Base-by-base conservation (phyloP, 2,329 filamentous ascomycete genomes). In the Dothidotthia symphoricarpi region DNA sequence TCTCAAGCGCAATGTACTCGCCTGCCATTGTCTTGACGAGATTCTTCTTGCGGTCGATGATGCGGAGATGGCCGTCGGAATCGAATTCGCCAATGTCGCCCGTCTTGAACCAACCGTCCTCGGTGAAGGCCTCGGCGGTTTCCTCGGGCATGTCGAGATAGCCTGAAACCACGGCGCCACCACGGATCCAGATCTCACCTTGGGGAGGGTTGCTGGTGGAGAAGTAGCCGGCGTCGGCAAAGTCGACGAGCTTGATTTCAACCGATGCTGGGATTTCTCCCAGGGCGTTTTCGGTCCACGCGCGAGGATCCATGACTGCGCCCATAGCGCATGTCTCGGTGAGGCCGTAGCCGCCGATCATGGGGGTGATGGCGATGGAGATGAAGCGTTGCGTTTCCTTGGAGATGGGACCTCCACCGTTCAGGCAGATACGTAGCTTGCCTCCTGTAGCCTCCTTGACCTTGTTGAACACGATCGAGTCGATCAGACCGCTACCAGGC, bases 41-140 rank as follows among this genome's bases (percentile, higher is more conserved):
- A 71, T 97, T 97, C 83, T 97, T 97, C 81, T 95, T 90, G 55
- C 91, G 88, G 68, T 97, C 91, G 61, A 97, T 90, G 64, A 97
- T 84, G 55, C 77, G 80, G 51, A 97, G 70, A 65, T 95, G 86
- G 28, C 91, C 91, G 45, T 84, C 76, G 29, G 73, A 64, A 67
- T 91, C 83, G 58, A 91, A 93, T 65, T 96, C 87, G 57, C 91
- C 91, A 65, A 97, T 93, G 60, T 97, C 91, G 45, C 91, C 91
- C 12, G 89, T 95, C 77, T 86, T 91, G 79, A 97, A 97, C 93
- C 93, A 97, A 33, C 88, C 88, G 57, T 95, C 93, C 3, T 81
- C 67, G 1, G 86, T 89, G 48, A 91, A 78, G 4, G 85, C 77
- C 63, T 85, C 85, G 58, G 73, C 67, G 25, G 88, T 95, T 72